Percentiles rank a stretch among this genome's conserved stretches.
Evolutionary conservation across 371 early-diverging fungal genomes (phyloP).

Genomic region (Mucor piriformis): DNA sequence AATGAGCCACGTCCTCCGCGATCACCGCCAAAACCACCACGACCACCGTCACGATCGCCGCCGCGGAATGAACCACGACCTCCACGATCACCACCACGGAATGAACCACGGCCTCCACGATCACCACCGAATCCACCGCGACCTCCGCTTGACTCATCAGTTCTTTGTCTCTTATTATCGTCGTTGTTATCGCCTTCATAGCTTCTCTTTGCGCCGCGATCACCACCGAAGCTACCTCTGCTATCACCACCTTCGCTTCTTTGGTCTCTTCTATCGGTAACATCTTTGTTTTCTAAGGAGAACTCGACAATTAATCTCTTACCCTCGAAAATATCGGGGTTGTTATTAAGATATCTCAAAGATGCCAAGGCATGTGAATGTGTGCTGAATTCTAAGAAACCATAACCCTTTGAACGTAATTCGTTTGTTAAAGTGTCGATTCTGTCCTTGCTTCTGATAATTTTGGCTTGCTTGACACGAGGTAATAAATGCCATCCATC

Average conservation of each 20-base stretch:
- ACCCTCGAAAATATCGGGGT: constrained; percentile 68
- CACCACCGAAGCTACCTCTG: constrained; percentile 22
- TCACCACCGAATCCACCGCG: constrained; percentile 36
- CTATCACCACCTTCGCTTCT: constrained; percentile 23
- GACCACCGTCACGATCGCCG: constrained; percentile 16
- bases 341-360: constrained; percentile 90
- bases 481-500: constrained; percentile 77
- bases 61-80: neutral
- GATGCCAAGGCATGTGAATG: constrained; percentile 92
- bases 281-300: constrained; percentile 86
- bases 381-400: constrained; percentile 86
- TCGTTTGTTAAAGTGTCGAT: constrained; percentile 71
- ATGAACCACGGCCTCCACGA: constrained; percentile 31
- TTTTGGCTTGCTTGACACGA: constrained; percentile 79
- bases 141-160: constrained; percentile 32
- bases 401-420: constrained; percentile 85
- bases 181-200: constrained; percentile 2
- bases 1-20: constrained; percentile 22
- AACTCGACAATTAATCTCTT: constrained; percentile 86
- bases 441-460: constrained; percentile 78
- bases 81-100: constrained; percentile 24
- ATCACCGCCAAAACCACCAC: constrained; percentile 45
- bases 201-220: constrained; percentile 12
- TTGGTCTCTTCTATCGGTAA: constrained; percentile 58
- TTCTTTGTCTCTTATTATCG: constrained; percentile 6